Conservation (phyloP, 2,329 filamentous ascomycete genomes). For the Alternaria brassicae region DNA sequence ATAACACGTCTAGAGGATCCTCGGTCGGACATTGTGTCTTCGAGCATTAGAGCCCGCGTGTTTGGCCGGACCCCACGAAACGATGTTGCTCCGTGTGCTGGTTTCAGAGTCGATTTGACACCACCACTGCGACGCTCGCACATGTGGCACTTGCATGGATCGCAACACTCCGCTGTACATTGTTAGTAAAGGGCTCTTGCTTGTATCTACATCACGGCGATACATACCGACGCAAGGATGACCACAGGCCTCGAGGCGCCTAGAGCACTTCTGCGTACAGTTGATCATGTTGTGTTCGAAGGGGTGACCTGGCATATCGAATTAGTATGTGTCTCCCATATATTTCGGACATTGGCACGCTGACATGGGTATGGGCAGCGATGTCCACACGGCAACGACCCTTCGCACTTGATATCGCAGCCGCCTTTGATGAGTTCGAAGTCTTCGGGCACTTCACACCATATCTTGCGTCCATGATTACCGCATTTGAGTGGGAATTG, state of each 20-base stretch:
- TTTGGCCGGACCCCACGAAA: slow-evolving; percentile 3
- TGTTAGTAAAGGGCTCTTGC: neutral
- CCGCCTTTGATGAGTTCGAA: slow-evolving; percentile 43
- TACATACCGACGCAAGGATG: slow-evolving; percentile 38
- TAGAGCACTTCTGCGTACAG: slow-evolving; percentile 42
- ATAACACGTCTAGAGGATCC: neutral
- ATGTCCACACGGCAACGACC: slow-evolving; percentile 44
- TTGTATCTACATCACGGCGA: neutral
- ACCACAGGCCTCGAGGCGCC: slow-evolving; percentile 31
- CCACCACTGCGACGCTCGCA: slow-evolving; percentile 38
- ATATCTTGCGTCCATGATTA: slow-evolving; percentile 62
- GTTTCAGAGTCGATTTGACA: slow-evolving; percentile 35
- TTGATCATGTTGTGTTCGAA: slow-evolving; percentile 42
- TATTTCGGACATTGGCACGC: slow-evolving; percentile 5
- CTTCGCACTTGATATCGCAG: slow-evolving; percentile 37
- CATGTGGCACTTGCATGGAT: slow-evolving; percentile 38
- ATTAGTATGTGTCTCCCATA: neutral
- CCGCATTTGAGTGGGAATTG: slow-evolving; percentile 69
- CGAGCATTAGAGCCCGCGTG: slow-evolving; percentile 6
- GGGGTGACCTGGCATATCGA: neutral
- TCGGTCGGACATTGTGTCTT: slow-evolving; percentile 6
- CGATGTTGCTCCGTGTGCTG: slow-evolving; percentile 7
- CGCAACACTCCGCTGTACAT: slow-evolving; percentile 32
- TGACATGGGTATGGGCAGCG: slow-evolving; percentile 43
- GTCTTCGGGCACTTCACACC: slow-evolving; percentile 53